A percentile compares a stretch with the other conserved stretches of the same genome.
phyloP scores from a whole-genome alignment of 164 flowering plant genomes.

The Chloranthus sessilifolius region DNA sequence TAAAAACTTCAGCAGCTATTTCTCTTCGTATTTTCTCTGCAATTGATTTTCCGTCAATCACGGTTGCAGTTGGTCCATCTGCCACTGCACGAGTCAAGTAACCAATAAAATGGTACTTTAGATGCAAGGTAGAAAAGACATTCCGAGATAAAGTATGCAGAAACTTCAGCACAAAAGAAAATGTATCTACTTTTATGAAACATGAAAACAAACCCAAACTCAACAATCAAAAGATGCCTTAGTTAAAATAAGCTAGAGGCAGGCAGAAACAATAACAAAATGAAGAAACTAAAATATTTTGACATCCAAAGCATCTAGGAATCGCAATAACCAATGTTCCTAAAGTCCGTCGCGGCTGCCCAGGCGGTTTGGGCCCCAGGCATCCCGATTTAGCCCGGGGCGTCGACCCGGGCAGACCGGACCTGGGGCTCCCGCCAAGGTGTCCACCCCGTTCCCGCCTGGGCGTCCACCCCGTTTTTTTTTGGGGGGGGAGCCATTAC shows the following conservation, averaged over 20 bases:
- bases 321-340: too few species aligned
- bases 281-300: too few species aligned
- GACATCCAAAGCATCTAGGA: too few species aligned
- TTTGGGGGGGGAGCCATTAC: too few species aligned
- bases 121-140: constrained; percentile 7
- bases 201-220: background rate
- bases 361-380: too few species aligned
- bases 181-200: background rate
- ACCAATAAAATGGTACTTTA: too few species aligned
- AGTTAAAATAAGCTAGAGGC: background rate
- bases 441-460: too few species aligned
- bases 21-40: constrained; percentile 60
- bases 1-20: constrained; percentile 58
- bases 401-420: too few species aligned
- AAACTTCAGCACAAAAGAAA: background rate
- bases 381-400: too few species aligned
- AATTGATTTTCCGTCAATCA: constrained; percentile 68
- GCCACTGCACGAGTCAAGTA: constrained; percentile 26
- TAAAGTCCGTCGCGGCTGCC: too few species aligned
- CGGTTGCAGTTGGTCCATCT: constrained; percentile 27
- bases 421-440: too few species aligned
- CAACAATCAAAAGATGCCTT: background rate
- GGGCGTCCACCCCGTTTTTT: too few species aligned
- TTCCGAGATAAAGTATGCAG: background rate
- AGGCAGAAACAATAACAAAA: background rate